Base-by-base conservation (phyloP, 805 yeast species). In the Metschnikowia baotianmanensis region DNA sequence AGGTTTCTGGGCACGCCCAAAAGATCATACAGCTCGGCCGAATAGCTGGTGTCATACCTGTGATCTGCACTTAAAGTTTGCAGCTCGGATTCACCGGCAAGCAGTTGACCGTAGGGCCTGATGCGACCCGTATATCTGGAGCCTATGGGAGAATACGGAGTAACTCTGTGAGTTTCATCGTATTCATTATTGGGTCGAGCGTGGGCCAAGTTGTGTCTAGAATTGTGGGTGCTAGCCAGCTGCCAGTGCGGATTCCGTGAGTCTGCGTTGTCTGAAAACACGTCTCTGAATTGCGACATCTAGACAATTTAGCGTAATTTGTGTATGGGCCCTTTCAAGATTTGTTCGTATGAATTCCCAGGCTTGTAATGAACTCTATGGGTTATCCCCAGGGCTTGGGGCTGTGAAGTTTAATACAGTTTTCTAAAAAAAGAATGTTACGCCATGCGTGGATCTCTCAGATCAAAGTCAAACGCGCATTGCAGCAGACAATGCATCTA, bases 21-120 rank as follows among this genome's bases (percentile, higher is more conserved):
- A 18, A 48, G 50, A 27, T 48, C 52, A 16, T 48, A 40, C 35
- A 39, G 50, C 34, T 48, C 50, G 4, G 38, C 35, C 17, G 38
- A 29, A 3, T 9, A 23, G 15, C 21, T 25, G 12, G 36, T 8
- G 9, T 20, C 19, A 23, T 26, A 36, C 16, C 29, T 30, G 26
- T 12, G 27, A 20, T 31, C 24, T 19, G 17, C 30, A 11, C 5
- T 13, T 25, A 19, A 6, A 5, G 16, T 5, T 6, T 12, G n/a
- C 6, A 18, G 34, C 2, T 20, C 13, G 23, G 25, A 10, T n/a
- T 31, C 15, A 17, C 20, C 34, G 13, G 13, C 13, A 12, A 15
- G 13, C 2, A 25, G 28, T 10, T 12, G 5, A 3, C n/a, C 13
- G 13, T 25, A 12, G 28, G n/a, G n/a, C 2, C 6, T n/a, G 3